Evolutionary conservation across 441 rosid genomes (phyloP).

Genomic region (Gossypium schwendimanii): DNA sequence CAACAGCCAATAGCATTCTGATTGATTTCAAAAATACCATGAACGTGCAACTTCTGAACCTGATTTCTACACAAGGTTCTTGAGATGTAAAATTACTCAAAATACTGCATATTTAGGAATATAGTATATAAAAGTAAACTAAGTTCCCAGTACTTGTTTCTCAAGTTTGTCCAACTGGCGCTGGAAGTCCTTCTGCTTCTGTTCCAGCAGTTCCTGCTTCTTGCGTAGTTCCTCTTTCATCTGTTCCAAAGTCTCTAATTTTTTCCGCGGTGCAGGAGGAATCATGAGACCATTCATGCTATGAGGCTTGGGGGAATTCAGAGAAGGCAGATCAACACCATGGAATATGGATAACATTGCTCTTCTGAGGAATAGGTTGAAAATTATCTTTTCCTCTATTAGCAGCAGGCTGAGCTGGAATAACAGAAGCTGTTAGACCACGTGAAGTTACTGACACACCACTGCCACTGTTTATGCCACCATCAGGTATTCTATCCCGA

Average conservation of each 20-base stretch:
- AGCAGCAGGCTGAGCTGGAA: slow-evolving; percentile 34
- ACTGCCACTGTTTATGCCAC: slow-evolving; percentile 36
- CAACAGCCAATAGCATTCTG: neutral
- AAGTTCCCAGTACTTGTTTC: slow-evolving; percentile 54
- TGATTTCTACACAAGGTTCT: neutral
- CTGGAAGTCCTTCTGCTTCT: slow-evolving; percentile 72
- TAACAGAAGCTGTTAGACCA: slow-evolving; percentile 34
- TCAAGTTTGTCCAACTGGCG: slow-evolving; percentile 58
- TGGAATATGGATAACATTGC: slow-evolving; percentile 20
- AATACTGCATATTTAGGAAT: neutral
- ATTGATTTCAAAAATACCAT: neutral
- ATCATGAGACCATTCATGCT: slow-evolving; percentile 43
- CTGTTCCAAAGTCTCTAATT: slow-evolving; percentile 64
- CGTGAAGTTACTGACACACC: slow-evolving; percentile 34
- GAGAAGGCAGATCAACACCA: slow-evolving; percentile 35
- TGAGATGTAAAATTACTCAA: neutral
- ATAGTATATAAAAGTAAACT: slow-evolving; percentile 10
- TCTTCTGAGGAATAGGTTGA: slow-evolving; percentile 37
- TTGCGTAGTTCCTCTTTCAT: slow-evolving; percentile 83
- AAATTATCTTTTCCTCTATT: slow-evolving; percentile 51
- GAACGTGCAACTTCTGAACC: neutral
- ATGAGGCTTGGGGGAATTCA: slow-evolving; percentile 44
- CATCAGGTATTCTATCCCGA: slow-evolving; percentile 78
- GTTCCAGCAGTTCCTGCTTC: slow-evolving; percentile 89
- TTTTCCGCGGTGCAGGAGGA: slow-evolving; percentile 60